phyloP scores from a whole-genome alignment of 75 land plant genomes.

The Pinus albicaulis region DNA sequence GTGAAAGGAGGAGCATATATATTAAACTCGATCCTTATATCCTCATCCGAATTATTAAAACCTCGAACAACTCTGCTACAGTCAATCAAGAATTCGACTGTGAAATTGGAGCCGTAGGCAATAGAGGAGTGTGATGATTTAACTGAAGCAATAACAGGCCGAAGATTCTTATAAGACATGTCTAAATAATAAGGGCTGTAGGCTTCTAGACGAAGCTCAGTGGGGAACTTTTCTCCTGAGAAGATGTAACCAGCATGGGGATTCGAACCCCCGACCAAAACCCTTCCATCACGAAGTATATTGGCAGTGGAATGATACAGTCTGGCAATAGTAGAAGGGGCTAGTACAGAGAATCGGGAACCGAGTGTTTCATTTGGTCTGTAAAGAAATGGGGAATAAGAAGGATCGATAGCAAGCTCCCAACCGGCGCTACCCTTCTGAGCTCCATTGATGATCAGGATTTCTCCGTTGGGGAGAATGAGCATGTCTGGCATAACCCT shows the following conservation, averaged over 20 bases:
- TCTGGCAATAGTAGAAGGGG: too few relatives aligned
- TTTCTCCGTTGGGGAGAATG: conserved; percentile 60
- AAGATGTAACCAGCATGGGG: conserved; percentile 43
- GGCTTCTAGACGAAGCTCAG: conserved; percentile 57
- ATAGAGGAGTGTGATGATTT: too few relatives aligned
- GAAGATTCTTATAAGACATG: neutral
- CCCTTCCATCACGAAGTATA: conserved; percentile 48
- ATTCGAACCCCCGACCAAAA: conserved; percentile 69
- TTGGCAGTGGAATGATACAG: conserved; percentile 50
- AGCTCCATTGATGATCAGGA: conserved; percentile 76
- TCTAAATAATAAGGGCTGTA: conserved; percentile 34
- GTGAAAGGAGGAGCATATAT: neutral
- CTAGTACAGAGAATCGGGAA: conserved; percentile 43
- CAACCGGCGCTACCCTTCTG: conserved; percentile 63
- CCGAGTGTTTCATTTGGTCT: conserved; percentile 16
- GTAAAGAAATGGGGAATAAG: conserved; percentile 44
- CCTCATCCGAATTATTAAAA: too few relatives aligned
- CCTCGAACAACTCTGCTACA: neutral
- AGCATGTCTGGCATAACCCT: conserved; percentile 85
- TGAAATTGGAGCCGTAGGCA: too few relatives aligned
- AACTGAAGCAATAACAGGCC: conserved; percentile 13
- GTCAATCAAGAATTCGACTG: neutral
- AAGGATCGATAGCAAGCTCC: conserved; percentile 38
- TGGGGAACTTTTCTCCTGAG: conserved; percentile 44
- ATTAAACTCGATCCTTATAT: neutral